Evolutionary conservation across 768 basidiomycete genomes (phyloP).

Genomic region (Mrakia frigida): DNA sequence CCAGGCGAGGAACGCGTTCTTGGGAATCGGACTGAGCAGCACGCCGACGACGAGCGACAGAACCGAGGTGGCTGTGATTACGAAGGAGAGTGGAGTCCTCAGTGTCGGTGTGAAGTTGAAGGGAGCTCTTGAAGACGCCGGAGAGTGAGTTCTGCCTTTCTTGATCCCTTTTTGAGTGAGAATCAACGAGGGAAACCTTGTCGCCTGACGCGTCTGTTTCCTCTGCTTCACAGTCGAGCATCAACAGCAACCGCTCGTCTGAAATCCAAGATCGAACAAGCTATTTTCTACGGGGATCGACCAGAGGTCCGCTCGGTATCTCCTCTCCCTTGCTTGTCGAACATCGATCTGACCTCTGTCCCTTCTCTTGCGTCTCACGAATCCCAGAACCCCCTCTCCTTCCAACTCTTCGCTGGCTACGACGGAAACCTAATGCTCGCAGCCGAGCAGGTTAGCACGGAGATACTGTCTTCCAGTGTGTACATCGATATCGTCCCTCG

Average conservation of each 20-base stretch:
- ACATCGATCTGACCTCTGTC: neutral
- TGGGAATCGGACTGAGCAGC: conserved; percentile 40
- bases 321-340: neutral
- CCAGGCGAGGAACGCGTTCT: conserved; percentile 43
- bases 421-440: conserved; percentile 44
- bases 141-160: conserved; percentile 22
- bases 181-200: neutral
- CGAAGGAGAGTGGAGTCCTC: conserved; percentile 35
- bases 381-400: conserved; percentile 47
- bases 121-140: conserved; percentile 2
- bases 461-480: conserved; percentile 63
- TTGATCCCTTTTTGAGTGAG: neutral
- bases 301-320: conserved; percentile 35
- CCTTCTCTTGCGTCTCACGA: neutral
- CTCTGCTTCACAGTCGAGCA: conserved; percentile 22
- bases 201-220: neutral
- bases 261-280: conserved; percentile 47
- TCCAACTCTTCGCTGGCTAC: conserved; percentile 40
- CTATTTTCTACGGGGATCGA: conserved; percentile 46
- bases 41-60: conserved; percentile 1
- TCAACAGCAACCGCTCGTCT: conserved; percentile 40
- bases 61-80: conserved; percentile 33
- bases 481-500: neutral
- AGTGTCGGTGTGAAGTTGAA: conserved; percentile 35
- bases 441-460: conserved; percentile 41